Conservation (phyloP, 345 rosid species). For the Linum tenue region DNA sequence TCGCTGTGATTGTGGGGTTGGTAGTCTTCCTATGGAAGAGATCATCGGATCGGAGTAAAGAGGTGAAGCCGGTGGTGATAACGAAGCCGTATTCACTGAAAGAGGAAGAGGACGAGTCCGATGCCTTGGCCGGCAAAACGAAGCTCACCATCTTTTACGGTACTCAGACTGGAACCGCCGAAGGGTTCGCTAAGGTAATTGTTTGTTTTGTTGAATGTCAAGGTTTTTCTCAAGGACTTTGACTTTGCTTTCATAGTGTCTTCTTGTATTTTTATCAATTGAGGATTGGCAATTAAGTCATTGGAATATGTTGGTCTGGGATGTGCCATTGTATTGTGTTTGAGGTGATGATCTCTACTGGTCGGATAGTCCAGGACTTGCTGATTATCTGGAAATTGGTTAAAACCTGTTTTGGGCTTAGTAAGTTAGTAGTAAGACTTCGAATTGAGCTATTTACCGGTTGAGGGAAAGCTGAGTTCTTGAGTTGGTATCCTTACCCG, state of each 20-base stretch:
- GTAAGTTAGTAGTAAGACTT: neutral
- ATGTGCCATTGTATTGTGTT: neutral
- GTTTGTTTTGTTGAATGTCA: neutral
- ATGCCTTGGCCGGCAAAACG: constrained; percentile 34
- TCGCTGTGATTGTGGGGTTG: constrained; percentile 44
- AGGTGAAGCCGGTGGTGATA: constrained; percentile 39
- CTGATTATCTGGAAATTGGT: neutral
- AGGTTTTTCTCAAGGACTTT: neutral
- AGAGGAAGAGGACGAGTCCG: constrained; percentile 20
- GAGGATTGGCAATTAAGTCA: neutral
- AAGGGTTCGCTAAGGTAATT: constrained; percentile 87
- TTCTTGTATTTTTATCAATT: neutral
- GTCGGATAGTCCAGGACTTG: no score
- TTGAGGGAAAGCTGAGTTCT: neutral
- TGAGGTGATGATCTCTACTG: no score
- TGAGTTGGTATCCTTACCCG: neutral
- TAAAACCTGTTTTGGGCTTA: neutral
- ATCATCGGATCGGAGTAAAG: constrained; percentile 40
- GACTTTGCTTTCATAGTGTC: neutral
- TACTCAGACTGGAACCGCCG: constrained; percentile 95
- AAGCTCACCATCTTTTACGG: constrained; percentile 82
- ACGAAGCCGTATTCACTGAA: constrained; percentile 34
- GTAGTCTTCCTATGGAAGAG: constrained; percentile 50
- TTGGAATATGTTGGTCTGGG: neutral
- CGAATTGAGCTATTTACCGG: neutral